Evolutionary conservation across 768 basidiomycete species (phyloP).

Genomic region (Royoungia palumana): DNA sequence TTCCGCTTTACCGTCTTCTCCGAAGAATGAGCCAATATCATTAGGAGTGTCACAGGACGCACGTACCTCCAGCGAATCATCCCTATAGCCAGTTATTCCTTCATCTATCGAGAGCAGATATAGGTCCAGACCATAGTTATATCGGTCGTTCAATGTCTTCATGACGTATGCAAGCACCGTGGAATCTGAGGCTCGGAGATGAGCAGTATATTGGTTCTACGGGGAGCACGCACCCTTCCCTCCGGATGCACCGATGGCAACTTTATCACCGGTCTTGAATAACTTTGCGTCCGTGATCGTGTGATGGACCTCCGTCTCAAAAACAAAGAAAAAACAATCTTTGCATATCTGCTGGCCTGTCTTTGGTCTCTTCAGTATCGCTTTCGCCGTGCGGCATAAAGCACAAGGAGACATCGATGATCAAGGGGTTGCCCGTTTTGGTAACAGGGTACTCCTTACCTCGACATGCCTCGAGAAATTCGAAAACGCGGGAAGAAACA

Average conservation of each 20-base stretch:
- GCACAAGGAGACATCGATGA: constrained; percentile 45
- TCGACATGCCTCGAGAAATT: constrained; percentile 66
- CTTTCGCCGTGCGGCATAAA: constrained; percentile 69
- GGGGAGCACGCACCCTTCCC: constrained; percentile 73
- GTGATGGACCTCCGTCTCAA: constrained; percentile 97
- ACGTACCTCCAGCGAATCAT: constrained; percentile 89
- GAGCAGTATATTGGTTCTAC: background rate
- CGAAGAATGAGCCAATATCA: background rate
- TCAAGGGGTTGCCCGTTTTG: constrained; percentile 10
- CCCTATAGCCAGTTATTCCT: constrained; percentile 96
- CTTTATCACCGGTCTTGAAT: constrained; percentile 85
- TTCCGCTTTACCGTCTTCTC: constrained; percentile 94
- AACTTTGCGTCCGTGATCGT: constrained; percentile 82
- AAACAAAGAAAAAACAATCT: constrained; percentile 94
- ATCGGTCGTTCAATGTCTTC: constrained; percentile 92
- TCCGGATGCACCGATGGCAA: constrained; percentile 97
- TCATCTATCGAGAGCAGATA: constrained; percentile 97
- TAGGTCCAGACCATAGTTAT: constrained; percentile 86
- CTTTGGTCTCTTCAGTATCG: constrained; percentile 92
- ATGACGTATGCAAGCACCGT: constrained; percentile 97
- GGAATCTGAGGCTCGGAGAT: constrained; percentile 59
- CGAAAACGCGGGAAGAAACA: constrained; percentile 77
- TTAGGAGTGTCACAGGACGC: background rate
- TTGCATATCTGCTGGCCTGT: constrained; percentile 97
- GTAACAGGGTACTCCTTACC: too few relatives aligned